phyloP scores from a whole-genome alignment of 2,329 filamentous ascomycete species.

The Paraphoma sp. region DNA sequence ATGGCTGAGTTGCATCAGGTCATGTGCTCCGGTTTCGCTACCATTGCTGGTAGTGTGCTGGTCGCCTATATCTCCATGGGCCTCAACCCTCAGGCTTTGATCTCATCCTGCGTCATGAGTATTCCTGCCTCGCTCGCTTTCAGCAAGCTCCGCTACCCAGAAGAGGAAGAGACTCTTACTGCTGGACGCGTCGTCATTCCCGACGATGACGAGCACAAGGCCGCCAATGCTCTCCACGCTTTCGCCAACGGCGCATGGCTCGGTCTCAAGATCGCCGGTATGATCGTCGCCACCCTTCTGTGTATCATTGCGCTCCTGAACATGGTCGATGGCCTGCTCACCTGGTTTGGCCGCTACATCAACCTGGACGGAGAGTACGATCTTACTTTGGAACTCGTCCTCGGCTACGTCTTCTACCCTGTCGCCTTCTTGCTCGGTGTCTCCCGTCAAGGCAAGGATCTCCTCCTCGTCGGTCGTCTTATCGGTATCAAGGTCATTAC shows the following conservation, averaged over 20 bases:
- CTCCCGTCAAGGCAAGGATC: slow-evolving; percentile 61
- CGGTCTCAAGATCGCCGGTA: slow-evolving; percentile 84
- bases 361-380: slow-evolving; percentile 70
- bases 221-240: slow-evolving; percentile 83
- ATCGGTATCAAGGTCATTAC: slow-evolving; percentile 87
- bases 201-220: slow-evolving; percentile 75
- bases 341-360: slow-evolving; percentile 84
- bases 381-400: slow-evolving; percentile 76
- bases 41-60: slow-evolving; percentile 86
- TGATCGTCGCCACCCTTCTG: slow-evolving; percentile 80
- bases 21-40: slow-evolving; percentile 91
- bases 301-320: slow-evolving; percentile 82
- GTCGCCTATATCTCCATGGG: slow-evolving; percentile 86
- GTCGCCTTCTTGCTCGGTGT: slow-evolving; percentile 84
- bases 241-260: slow-evolving; percentile 86
- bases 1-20: slow-evolving; percentile 89
- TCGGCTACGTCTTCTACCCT: slow-evolving; percentile 80
- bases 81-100: slow-evolving; percentile 81
- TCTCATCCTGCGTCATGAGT: slow-evolving; percentile 94
- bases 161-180: slow-evolving; percentile 85
- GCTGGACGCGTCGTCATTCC: slow-evolving; percentile 82
- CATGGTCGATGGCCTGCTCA: slow-evolving; percentile 76
- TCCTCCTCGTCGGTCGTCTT: slow-evolving; percentile 76
- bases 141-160: slow-evolving; percentile 88
- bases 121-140: slow-evolving; percentile 90